These are phyloP conservation scores for Mycena leptocephala DNA, from an alignment of 768 basidiomycete genomes.

Conservation along the genomic window DNA sequence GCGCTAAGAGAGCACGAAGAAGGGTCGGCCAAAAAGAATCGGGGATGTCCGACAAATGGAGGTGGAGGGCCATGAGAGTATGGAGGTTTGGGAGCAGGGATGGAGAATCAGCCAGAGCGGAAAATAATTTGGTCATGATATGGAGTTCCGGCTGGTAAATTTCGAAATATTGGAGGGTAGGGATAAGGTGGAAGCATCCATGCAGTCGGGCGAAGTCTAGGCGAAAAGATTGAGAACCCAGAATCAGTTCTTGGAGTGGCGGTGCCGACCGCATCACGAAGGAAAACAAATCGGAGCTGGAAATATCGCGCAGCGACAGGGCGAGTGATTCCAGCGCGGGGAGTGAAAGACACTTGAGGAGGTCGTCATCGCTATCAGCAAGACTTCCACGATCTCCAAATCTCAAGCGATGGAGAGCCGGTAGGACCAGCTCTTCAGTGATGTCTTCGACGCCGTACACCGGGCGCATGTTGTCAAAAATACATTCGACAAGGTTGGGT, in stretches of 20 bases:
- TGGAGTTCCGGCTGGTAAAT: no score
- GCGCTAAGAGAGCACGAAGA: no score
- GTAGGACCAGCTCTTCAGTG: constrained; percentile 1
- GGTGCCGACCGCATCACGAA: not conserved
- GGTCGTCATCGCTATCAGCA: not conserved
- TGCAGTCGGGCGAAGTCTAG: no score
- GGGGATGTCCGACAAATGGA: no score
- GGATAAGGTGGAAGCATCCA: no score
- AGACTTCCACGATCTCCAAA: not conserved
- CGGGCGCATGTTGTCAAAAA: not conserved
- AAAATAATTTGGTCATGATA: no score
- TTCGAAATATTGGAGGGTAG: no score
- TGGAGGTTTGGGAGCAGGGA: no score
- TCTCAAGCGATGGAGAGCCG: not conserved
- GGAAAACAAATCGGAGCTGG: not conserved
- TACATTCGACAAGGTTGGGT: not conserved
- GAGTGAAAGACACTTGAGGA: not conserved
- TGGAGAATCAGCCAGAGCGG: no score
- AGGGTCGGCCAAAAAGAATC: no score
- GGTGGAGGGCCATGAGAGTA: no score
- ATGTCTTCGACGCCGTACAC: not conserved
- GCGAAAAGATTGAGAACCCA: no score
- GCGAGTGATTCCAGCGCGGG: not conserved
- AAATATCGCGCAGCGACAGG: not conserved
- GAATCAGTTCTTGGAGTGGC: not conserved